Percentiles rank a stretch among this genome's conserved stretches.
Conservation (phyloP, 352 stramenopile species). For the Phytopythium helicoides region DNA sequence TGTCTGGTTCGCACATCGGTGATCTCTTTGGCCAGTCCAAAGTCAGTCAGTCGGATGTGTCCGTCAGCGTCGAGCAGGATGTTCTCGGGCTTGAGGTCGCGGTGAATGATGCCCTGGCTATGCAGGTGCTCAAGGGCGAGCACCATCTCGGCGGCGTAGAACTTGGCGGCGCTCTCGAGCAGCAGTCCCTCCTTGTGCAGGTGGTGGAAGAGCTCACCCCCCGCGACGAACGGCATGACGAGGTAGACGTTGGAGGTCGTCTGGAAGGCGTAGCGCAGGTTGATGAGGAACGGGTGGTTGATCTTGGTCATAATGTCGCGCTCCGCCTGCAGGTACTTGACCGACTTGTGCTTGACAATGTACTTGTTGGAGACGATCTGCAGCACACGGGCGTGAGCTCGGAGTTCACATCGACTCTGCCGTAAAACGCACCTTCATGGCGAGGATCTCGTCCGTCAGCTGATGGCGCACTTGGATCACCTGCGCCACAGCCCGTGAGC, state of each 20-base stretch:
- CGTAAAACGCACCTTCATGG: slow-evolving; percentile 63
- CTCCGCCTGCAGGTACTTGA: slow-evolving; percentile 76
- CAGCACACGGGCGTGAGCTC: not conserved
- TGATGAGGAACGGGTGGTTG: slow-evolving; percentile 82
- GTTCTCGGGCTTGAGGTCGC: slow-evolving; percentile 86
- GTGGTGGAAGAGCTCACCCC: slow-evolving; percentile 70
- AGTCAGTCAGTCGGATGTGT: slow-evolving; percentile 85
- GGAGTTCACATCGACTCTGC: not conserved
- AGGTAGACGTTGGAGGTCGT: slow-evolving; percentile 79
- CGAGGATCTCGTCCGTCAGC: slow-evolving; percentile 69
- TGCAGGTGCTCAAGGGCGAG: slow-evolving; percentile 79
- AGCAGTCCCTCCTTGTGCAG: slow-evolving; percentile 61
- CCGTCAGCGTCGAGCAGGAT: slow-evolving; percentile 75
- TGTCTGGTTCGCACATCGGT: slow-evolving; percentile 29
- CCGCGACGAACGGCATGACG: slow-evolving; percentile 76
- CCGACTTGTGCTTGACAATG: slow-evolving; percentile 82
- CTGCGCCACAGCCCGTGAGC: slow-evolving; percentile 10
- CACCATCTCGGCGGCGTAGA: slow-evolving; percentile 85
- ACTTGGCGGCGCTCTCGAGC: slow-evolving; percentile 67
- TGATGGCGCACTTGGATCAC: slow-evolving; percentile 83
- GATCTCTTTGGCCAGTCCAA: slow-evolving; percentile 84
- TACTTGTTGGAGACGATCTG: slow-evolving; percentile 86
- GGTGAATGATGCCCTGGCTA: slow-evolving; percentile 74
- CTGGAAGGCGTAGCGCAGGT: slow-evolving; percentile 79
- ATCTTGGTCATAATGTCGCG: slow-evolving; percentile 89